Evolutionary conservation across 805 yeast genomes (phyloP).

Genomic region (Monosporozyma aerobia): DNA sequence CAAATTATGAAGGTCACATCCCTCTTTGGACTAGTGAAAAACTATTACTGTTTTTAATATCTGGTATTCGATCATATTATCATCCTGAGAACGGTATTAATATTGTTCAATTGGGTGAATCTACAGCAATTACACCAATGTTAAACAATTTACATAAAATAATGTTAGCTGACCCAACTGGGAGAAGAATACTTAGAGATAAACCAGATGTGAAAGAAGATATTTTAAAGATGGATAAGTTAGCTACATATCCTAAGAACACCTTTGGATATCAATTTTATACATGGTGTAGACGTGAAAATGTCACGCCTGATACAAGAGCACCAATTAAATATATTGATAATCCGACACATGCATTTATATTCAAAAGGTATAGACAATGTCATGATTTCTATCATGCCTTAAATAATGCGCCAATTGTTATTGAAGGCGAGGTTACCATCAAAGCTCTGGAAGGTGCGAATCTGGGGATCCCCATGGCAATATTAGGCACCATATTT

Average conservation of each 20-base stretch:
- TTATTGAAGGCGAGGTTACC: slow-evolving; percentile 93
- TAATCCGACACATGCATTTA: slow-evolving; percentile 82
- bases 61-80: slow-evolving; percentile 67
- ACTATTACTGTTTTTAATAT: slow-evolving; percentile 52
- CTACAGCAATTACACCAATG: slow-evolving; percentile 68
- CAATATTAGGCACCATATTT: slow-evolving; percentile 82
- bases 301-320: slow-evolving; percentile 89
- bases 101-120: slow-evolving; percentile 81
- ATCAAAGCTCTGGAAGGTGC: slow-evolving; percentile 87
- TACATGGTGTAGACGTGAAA: slow-evolving; percentile 75
- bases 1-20: slow-evolving; percentile 67
- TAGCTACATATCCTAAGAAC: slow-evolving; percentile 52
- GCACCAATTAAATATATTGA: slow-evolving; percentile 81
- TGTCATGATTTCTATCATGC: slow-evolving; percentile 97
- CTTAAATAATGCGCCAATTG: slow-evolving; percentile 78
- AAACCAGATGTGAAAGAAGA: slow-evolving; percentile 76
- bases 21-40: slow-evolving; percentile 62
- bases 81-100: slow-evolving; percentile 71
- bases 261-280: slow-evolving; percentile 76
- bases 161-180: slow-evolving; percentile 70
- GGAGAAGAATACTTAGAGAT: slow-evolving; percentile 69
- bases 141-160: slow-evolving; percentile 51
- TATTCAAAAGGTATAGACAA: slow-evolving; percentile 90
- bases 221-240: slow-evolving; percentile 52
- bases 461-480: slow-evolving; percentile 90